A percentile compares a stretch with the other conserved stretches of the same genome.
Conservation (phyloP, 495 filamentous ascomycete genomes). For the Aspergillus diversus region DNA sequence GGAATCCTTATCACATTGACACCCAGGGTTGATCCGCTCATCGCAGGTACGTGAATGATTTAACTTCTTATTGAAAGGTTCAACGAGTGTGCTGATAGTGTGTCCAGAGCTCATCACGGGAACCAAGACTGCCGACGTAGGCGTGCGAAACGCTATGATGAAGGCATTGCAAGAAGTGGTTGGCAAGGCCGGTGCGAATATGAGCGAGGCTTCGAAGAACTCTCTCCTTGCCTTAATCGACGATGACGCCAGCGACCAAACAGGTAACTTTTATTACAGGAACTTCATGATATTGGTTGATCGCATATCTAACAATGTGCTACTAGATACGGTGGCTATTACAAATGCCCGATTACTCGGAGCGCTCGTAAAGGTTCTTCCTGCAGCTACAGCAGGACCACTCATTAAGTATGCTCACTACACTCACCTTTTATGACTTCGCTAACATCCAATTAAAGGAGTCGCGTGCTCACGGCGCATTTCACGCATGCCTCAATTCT, state of each 20-base stretch:
- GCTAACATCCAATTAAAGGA: conserved; percentile 40
- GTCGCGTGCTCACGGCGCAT: conserved; percentile 72
- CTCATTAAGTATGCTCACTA: conserved; percentile 66
- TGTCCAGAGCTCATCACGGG: conserved; percentile 83
- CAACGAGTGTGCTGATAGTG: conserved; percentile 16
- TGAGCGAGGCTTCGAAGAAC: conserved; percentile 85
- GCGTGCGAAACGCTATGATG: conserved; percentile 94
- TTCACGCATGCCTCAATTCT: conserved; percentile 72
- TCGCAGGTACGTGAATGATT: conserved; percentile 48
- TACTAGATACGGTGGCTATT: conserved; percentile 70
- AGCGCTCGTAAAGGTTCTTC: conserved; percentile 81
- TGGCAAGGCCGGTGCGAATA: conserved; percentile 89
- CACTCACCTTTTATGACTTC: neutral
- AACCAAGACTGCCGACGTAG: conserved; percentile 84
- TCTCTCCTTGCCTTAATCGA: conserved; percentile 87
- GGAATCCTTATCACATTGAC: conserved; percentile 96
- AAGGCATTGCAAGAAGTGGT: conserved; percentile 96
- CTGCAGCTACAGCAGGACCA: conserved; percentile 62
- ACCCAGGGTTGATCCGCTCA: conserved; percentile 90
- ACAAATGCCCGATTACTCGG: conserved; percentile 89
- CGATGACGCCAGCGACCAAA: conserved; percentile 73
- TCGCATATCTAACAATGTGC: conserved; percentile 4
- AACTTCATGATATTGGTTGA: neutral
- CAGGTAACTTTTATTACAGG: conserved; percentile 46
- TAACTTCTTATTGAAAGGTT: neutral